phyloP scores from a whole-genome alignment of 192 early-diverging fungal genomes.

The Backusella macrospora region DNA sequence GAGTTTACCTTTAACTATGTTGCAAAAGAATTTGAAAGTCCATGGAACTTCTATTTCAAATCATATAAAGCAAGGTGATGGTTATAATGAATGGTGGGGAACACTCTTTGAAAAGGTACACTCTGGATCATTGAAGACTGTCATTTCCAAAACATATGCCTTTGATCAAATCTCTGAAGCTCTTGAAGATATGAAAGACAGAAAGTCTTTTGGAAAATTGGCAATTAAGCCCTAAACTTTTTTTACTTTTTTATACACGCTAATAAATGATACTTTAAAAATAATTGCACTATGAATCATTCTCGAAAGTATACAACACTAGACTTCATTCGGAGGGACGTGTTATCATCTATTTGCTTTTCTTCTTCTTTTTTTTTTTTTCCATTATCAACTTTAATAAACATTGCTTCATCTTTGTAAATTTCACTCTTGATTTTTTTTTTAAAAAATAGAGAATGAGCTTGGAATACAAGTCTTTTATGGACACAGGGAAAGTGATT shows the following conservation, averaged over 20 bases:
- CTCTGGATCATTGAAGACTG: neutral
- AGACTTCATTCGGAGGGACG: too few relatives aligned
- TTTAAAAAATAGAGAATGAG: too few relatives aligned
- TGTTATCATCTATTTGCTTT: too few relatives aligned
- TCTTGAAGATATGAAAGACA: neutral
- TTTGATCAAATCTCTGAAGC: neutral
- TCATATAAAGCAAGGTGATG: neutral
- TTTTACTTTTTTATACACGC: too few relatives aligned
- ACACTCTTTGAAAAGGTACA: neutral
- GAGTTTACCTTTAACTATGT: neutral
- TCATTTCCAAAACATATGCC: neutral
- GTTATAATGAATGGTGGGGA: neutral
- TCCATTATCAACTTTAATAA: too few relatives aligned
- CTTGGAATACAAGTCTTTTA: too few relatives aligned
- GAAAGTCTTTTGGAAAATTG: neutral
- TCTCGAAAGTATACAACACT: too few relatives aligned
- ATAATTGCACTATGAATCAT: too few relatives aligned
- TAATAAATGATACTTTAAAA: slow-evolving; percentile 7
- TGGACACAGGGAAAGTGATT: too few relatives aligned
- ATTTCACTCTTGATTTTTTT: too few relatives aligned
- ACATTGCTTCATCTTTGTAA: too few relatives aligned
- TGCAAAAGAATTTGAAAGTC: neutral
- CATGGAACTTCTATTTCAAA: neutral
- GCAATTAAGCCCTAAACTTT: neutral
- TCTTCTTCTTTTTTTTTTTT: too few relatives aligned